phyloP scores from a whole-genome alignment of 83 land plant genomes.

The Diphasiastrum complanatum region DNA sequence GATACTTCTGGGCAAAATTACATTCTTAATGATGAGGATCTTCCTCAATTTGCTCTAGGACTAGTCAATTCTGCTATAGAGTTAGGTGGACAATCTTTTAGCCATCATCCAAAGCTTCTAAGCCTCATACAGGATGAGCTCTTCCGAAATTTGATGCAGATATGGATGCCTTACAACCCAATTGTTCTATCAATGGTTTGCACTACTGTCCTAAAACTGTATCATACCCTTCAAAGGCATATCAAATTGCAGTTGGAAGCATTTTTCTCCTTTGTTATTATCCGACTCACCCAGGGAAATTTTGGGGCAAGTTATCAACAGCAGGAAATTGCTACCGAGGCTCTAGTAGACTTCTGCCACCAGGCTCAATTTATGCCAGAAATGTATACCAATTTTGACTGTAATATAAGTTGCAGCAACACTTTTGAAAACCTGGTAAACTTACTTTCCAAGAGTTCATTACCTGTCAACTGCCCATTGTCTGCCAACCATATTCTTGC shows the following conservation, averaged over 20 bases:
- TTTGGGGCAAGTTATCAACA: constrained; percentile 56
- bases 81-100: constrained; percentile 61
- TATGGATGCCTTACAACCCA: constrained; percentile 55
- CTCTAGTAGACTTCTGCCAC: constrained; percentile 65
- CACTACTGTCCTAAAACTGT: constrained; percentile 86
- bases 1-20: constrained; percentile 36
- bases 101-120: constrained; percentile 67
- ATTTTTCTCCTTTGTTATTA: constrained; percentile 62
- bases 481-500: constrained; percentile 71
- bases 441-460: constrained; percentile 75
- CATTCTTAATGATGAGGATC: constrained; percentile 65
- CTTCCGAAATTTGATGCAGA: constrained; percentile 67
- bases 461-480: constrained; percentile 55
- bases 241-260: constrained; percentile 89
- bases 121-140: constrained; percentile 74
- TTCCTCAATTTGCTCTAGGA: constrained; percentile 76
- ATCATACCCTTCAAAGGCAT: constrained; percentile 63
- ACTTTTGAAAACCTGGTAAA: constrained; percentile 74
- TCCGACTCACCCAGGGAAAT: constrained; percentile 46
- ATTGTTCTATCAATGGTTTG: constrained; percentile 78
- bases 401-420: constrained; percentile 56
- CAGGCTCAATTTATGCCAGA: constrained; percentile 74
- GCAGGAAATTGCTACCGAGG: constrained; percentile 92
- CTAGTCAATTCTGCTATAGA: constrained; percentile 88
- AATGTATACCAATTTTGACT: constrained; percentile 80